Evolutionary conservation across 169 alveolate species (phyloP).

Genomic region (Cryptosporidium tyzzeri): DNA sequence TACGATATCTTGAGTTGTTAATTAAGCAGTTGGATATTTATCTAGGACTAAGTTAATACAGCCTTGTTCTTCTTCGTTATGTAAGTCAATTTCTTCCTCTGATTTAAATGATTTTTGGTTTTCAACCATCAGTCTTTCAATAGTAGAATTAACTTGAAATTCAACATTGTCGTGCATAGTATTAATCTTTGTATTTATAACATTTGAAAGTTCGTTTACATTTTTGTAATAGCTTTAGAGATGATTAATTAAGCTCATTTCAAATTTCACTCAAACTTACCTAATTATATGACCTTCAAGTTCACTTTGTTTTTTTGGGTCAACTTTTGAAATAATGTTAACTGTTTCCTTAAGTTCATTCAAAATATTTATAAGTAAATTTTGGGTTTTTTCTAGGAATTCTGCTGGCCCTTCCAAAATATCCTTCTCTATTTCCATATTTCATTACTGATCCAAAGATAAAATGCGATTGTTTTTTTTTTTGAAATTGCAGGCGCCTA

Average conservation of each 20-base stretch:
- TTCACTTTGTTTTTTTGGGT: slow-evolving; percentile 36
- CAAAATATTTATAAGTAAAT: slow-evolving; percentile 18
- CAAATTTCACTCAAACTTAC: slow-evolving; percentile 3
- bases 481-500: neutral
- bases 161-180: slow-evolving; percentile 37
- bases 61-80: neutral
- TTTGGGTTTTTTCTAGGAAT: slow-evolving; percentile 20
- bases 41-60: neutral
- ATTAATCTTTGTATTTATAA: slow-evolving; percentile 35
- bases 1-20: neutral
- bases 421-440: neutral
- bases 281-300: slow-evolving; percentile 38
- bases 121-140: slow-evolving; percentile 41
- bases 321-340: slow-evolving; percentile 47
- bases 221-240: slow-evolving; percentile 17
- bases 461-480: neutral
- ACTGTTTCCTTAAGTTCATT: slow-evolving; percentile 45
- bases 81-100: neutral
- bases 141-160: slow-evolving; percentile 51
- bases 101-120: slow-evolving; percentile 12
- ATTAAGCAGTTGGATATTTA: neutral
- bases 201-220: slow-evolving; percentile 43
- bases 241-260: too few species aligned
- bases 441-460: neutral
- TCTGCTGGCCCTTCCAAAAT: slow-evolving; percentile 24